phyloP scores from a whole-genome alignment of 2,329 filamentous ascomycete species.

The Epichloe gansuensis region DNA sequence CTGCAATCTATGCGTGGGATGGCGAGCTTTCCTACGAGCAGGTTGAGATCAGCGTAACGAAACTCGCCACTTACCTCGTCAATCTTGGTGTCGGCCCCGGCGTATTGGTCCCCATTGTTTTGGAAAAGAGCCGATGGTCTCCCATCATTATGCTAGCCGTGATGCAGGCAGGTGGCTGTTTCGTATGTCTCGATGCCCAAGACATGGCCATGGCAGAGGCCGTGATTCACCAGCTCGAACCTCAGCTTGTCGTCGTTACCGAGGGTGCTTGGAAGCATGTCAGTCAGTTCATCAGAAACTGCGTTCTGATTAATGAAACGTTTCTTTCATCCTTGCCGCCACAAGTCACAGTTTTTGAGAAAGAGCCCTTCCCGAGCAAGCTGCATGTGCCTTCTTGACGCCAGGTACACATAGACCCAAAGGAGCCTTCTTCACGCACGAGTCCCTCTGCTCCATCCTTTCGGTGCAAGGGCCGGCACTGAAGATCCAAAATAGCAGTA shows the following conservation, averaged over 20 bases:
- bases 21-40: conserved; percentile 31
- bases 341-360: conserved; percentile 17
- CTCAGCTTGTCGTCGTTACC: conserved; percentile 32
- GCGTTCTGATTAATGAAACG: conserved; percentile 29
- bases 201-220: conserved; percentile 29
- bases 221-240: conserved; percentile 31
- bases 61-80: conserved; percentile 33
- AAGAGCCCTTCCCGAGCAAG: conserved; percentile 30
- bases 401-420: conserved; percentile 38
- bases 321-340: conserved; percentile 25
- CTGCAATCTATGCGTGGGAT: conserved; percentile 33
- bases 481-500: conserved; percentile 35
- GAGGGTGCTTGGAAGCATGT: conserved; percentile 29
- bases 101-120: conserved; percentile 50
- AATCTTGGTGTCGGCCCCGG: conserved; percentile 38
- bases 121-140: conserved; percentile 58
- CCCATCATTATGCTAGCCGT: conserved; percentile 59
- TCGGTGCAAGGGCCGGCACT: conserved; percentile 37
- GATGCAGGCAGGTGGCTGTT: conserved; percentile 44
- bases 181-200: conserved; percentile 36
- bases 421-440: conserved; percentile 51
- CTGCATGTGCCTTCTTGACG: conserved; percentile 50
- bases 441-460: conserved; percentile 42
- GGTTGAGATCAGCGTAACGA: conserved; percentile 25
- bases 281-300: conserved; percentile 26